Percentiles rank a stretch among this genome's conserved stretches.
phyloP scores from a whole-genome alignment of 169 alveolate species.

The Cyclospora cayetanensis region DNA sequence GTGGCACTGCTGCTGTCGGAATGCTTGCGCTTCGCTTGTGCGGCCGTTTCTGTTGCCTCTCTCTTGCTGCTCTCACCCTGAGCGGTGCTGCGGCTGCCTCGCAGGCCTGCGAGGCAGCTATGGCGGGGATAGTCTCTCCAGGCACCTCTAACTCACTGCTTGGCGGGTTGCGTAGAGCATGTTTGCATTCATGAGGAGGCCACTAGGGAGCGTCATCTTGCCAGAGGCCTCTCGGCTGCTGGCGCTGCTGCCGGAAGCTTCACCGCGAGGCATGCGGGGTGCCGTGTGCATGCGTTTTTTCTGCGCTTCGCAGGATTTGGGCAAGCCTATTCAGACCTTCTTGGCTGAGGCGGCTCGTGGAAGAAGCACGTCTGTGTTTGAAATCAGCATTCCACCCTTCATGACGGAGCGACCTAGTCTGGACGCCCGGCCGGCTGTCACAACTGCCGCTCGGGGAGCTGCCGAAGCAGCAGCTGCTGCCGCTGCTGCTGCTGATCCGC shows the following conservation, averaged over 20 bases:
- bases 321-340: conserved; percentile 50
- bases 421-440: background rate
- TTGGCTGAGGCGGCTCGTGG: background rate
- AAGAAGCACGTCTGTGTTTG: background rate
- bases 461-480: background rate
- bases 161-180: background rate
- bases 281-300: background rate
- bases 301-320: conserved; percentile 13
- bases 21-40: background rate
- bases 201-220: background rate
- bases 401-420: background rate
- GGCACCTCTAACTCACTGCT: background rate
- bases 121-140: background rate
- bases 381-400: background rate
- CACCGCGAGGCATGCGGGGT: background rate
- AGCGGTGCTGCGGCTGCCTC: background rate
- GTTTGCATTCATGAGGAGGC: background rate
- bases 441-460: background rate
- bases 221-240: background rate
- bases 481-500: background rate
- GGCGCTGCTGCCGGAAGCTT: background rate
- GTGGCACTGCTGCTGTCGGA: background rate
- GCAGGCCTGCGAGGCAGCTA: background rate
- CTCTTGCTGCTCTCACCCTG: background rate
- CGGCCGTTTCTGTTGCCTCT: background rate